phyloP scores from a whole-genome alignment of 495 filamentous ascomycete species.

The Aspergillus sclerotioniger region DNA sequence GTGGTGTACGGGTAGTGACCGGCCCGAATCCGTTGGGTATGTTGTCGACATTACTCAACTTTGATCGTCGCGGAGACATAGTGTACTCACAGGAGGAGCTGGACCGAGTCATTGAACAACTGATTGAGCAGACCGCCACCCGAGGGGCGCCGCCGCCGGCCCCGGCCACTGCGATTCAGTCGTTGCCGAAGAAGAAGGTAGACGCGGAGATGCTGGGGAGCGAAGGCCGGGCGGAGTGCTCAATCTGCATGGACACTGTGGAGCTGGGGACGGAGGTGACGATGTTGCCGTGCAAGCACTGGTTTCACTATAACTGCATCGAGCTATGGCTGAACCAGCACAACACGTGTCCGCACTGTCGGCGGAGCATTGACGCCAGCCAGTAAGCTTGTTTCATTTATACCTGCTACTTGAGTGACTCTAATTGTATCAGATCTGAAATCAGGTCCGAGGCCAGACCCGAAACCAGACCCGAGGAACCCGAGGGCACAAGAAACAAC shows the following conservation, averaged over 20 bases:
- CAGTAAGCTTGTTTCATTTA: constrained; percentile 22
- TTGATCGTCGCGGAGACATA: constrained; percentile 71
- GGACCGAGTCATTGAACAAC: constrained; percentile 79
- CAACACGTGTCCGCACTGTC: constrained; percentile 88
- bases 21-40: constrained; percentile 33
- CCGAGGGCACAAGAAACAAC: constrained; percentile 33
- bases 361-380: constrained; percentile 62
- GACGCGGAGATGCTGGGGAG: constrained; percentile 62
- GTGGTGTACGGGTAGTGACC: constrained; percentile 23
- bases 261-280: constrained; percentile 71
- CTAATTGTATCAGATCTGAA: too few relatives aligned
- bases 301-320: constrained; percentile 83
- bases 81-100: constrained; percentile 89
- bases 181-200: constrained; percentile 67
- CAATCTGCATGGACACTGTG: constrained; percentile 90
- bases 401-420: not conserved
- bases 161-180: constrained; percentile 65
- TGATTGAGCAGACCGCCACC: constrained; percentile 77
- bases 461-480: not conserved
- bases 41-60: constrained; percentile 53
- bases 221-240: constrained; percentile 73
- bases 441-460: too few relatives aligned
- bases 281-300: constrained; percentile 82
- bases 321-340: constrained; percentile 80
- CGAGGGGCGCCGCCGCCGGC: constrained; percentile 84